Evolutionary conservation across 164 flowering plant species (phyloP).

Genomic region (Annona cherimola): DNA sequence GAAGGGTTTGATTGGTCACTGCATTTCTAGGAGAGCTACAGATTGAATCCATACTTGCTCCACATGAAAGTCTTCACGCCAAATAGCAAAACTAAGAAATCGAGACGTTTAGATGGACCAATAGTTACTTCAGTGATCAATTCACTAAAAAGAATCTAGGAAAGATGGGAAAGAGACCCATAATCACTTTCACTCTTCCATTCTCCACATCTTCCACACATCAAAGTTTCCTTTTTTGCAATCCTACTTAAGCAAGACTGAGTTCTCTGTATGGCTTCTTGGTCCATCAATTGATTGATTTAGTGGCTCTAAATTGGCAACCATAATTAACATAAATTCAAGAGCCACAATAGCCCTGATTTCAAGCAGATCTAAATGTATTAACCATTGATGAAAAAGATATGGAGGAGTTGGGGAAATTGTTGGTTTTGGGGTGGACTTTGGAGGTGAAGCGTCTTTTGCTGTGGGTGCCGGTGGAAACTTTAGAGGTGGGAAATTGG

Average conservation of each 20-base stretch:
- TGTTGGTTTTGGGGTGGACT: too few relatives aligned
- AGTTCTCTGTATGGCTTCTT: constrained; percentile 23
- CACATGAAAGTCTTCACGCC: constrained; percentile 61
- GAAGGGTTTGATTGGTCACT: constrained; percentile 38
- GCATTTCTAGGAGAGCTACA: constrained; percentile 37
- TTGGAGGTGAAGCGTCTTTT: too few relatives aligned
- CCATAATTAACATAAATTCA: constrained; percentile 79
- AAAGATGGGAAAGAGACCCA: constrained; percentile 10
- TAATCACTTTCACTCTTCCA: constrained; percentile 72
- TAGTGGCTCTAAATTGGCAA: constrained; percentile 55
- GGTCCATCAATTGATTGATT: constrained; percentile 26
- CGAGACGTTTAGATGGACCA: constrained; percentile 6
- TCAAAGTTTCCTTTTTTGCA: constrained; percentile 48
- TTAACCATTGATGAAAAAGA: constrained; percentile 32
- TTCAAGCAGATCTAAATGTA: constrained; percentile 76
- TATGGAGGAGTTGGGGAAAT: too few relatives aligned
- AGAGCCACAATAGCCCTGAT: constrained; percentile 41
- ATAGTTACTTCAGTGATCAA: neutral
- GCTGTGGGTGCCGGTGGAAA: too few relatives aligned
- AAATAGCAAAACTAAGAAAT: constrained; percentile 4
- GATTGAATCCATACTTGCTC: constrained; percentile 58
- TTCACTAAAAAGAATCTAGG: neutral
- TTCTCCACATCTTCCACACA: constrained; percentile 74
- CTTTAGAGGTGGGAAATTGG: too few relatives aligned
- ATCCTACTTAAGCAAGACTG: constrained; percentile 37